These are phyloP conservation scores for Aspergillus fijiensis DNA, from an alignment of 2,329 filamentous ascomycete genomes.

Conservation along the genomic window DNA sequence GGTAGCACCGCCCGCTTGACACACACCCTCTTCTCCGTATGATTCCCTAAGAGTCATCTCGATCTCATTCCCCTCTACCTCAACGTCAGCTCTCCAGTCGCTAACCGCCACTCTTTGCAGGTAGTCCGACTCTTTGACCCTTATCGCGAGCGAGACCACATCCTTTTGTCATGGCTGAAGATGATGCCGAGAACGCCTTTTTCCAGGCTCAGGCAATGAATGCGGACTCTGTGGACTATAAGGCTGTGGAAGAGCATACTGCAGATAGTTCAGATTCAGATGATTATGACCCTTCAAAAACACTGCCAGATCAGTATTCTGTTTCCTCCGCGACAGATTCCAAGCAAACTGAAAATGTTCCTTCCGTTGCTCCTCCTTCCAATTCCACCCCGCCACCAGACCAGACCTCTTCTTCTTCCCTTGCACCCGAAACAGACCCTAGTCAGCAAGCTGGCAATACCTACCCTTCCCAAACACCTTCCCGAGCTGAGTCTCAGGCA, in stretches of 20 bases:
- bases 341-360: constrained; percentile 31
- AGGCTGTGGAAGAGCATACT: constrained; percentile 53
- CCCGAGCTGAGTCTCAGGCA: constrained; percentile 36
- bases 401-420: constrained; percentile 11
- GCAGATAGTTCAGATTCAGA: constrained; percentile 56
- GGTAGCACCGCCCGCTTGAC: neutral
- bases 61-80: neutral
- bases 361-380: constrained; percentile 25
- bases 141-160: constrained; percentile 16
- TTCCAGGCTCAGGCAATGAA: constrained; percentile 51
- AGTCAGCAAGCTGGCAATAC: constrained; percentile 28
- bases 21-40: neutral
- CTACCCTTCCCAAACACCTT: constrained; percentile 33
- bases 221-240: constrained; percentile 38
- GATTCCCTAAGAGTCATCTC: neutral
- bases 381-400: constrained; percentile 24
- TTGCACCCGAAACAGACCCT: constrained; percentile 30
- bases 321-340: constrained; percentile 30
- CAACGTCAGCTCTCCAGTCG: neutral
- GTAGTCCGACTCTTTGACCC: neutral
- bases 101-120: neutral
- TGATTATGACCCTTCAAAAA: constrained; percentile 56
- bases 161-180: constrained; percentile 48
- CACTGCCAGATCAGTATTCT: constrained; percentile 44
- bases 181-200: constrained; percentile 55